Conservation (phyloP, 2,329 filamentous ascomycete species). For the Penicillium brasilianum region DNA sequence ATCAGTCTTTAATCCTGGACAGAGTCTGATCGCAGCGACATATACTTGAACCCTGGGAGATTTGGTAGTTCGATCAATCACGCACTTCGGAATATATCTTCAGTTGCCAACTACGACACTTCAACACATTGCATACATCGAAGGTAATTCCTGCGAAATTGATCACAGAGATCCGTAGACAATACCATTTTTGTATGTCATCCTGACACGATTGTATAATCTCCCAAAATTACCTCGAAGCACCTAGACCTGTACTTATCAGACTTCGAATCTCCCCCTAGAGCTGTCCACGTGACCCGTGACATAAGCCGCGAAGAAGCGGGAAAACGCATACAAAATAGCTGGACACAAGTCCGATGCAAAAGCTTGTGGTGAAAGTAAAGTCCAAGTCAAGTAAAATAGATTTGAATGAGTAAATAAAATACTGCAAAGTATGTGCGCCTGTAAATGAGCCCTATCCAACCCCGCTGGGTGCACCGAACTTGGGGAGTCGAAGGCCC, state of each 20-base stretch:
- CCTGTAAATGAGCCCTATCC: background rate
- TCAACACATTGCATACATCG: too few relatives aligned
- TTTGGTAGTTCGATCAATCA: too few relatives aligned
- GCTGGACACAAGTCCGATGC: background rate
- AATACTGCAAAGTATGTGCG: background rate
- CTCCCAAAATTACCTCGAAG: too few relatives aligned
- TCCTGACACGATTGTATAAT: too few relatives aligned
- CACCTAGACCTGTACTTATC: background rate
- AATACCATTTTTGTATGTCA: too few relatives aligned
- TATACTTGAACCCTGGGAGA: too few relatives aligned
- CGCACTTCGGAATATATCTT: too few relatives aligned
- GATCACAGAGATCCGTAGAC: too few relatives aligned
- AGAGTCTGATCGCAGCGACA: too few relatives aligned
- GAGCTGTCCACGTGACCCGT: conserved; percentile 15
- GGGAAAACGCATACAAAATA: conserved; percentile 28
- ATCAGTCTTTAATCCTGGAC: too few relatives aligned
- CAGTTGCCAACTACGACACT: too few relatives aligned
- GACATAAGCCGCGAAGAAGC: conserved; percentile 29
- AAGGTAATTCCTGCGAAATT: too few relatives aligned
- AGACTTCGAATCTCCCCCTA: background rate
- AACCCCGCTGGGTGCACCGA: background rate
- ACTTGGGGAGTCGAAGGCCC: conserved; percentile 9
- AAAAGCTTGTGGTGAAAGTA: background rate
- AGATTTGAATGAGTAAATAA: background rate
- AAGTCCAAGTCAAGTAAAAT: background rate